Percentiles rank a stretch among this genome's conserved stretches.
Conservation (phyloP, 768 basidiomycete species). For the Steccherinum ochraceum region DNA sequence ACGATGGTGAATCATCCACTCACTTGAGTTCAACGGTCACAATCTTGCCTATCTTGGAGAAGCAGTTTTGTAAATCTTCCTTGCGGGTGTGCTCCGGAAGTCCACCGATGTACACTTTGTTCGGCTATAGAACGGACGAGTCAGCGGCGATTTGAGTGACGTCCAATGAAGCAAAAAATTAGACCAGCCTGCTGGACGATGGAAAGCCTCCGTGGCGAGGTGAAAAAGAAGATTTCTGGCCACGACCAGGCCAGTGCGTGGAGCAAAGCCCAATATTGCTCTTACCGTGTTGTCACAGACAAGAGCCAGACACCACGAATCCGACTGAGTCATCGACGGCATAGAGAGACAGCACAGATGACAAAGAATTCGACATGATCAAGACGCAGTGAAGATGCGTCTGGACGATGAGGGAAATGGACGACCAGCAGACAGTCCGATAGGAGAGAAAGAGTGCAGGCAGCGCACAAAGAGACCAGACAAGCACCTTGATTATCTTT, state of each 20-base stretch:
- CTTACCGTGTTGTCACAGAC: too few relatives aligned
- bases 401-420: neutral
- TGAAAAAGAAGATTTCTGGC: too few relatives aligned
- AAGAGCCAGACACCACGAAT: too few relatives aligned
- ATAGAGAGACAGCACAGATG: neutral
- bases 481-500: slow-evolving; percentile 29
- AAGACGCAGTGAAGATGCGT: neutral
- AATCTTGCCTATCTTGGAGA: slow-evolving; percentile 78
- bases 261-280: too few relatives aligned
- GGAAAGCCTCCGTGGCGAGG: too few relatives aligned
- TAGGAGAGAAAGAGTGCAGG: slow-evolving; percentile 24
- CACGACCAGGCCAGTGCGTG: too few relatives aligned
- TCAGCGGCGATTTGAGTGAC: too few relatives aligned
- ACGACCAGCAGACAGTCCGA: slow-evolving; percentile 37
- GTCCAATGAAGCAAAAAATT: too few relatives aligned
- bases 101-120: slow-evolving; percentile 90
- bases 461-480: slow-evolving; percentile 15
- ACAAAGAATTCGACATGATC: neutral
- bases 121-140: slow-evolving; percentile 72
- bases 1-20: too few relatives aligned
- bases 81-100: slow-evolving; percentile 81
- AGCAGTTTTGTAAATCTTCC: slow-evolving; percentile 81
- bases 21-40: slow-evolving; percentile 79
- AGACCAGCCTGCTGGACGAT: too few relatives aligned
- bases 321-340: neutral